Evolutionary conservation across 768 basidiomycete genomes (phyloP).

Genomic region (Serendipita vermifera): DNA sequence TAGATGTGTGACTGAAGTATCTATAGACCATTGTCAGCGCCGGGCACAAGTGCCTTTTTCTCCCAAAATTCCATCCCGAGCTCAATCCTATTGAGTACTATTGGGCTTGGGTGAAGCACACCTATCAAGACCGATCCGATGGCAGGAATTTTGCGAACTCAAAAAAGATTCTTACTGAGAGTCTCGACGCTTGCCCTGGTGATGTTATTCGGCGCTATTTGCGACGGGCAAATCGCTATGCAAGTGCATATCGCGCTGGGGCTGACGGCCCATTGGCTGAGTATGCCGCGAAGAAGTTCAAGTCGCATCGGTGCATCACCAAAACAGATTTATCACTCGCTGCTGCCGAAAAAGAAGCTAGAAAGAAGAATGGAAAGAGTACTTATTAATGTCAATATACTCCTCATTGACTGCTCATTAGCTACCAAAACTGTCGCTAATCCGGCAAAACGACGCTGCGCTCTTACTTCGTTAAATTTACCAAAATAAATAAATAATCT

Average conservation of each 20-base stretch:
- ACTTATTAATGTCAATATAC: background rate
- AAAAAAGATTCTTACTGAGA: constrained; percentile 21
- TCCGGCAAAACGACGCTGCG: too few relatives aligned
- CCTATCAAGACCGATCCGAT: constrained; percentile 24
- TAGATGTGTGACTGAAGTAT: background rate
- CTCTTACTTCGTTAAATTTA: too few relatives aligned
- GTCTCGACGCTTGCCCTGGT: constrained; percentile 27
- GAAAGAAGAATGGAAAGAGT: background rate
- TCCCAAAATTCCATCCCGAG: constrained; percentile 14
- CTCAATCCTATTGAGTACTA: constrained; percentile 19
- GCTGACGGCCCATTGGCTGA: constrained; percentile 28
- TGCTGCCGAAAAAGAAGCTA: background rate
- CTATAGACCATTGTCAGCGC: background rate
- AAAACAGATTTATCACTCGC: background rate
- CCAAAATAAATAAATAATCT: too few relatives aligned
- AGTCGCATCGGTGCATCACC: constrained; percentile 22
- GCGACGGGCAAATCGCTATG: constrained; percentile 27
- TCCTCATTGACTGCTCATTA: too few relatives aligned
- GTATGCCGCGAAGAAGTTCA: constrained; percentile 30
- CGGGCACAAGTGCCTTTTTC: constrained; percentile 13
- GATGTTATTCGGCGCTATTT: constrained; percentile 28
- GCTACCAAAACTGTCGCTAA: too few relatives aligned
- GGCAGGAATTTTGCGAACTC: constrained; percentile 22
- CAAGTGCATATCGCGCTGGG: constrained; percentile 26
- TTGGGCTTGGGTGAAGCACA: constrained; percentile 28